These are phyloP conservation scores for Jacaranda mimosifolia DNA, from an alignment of 257 asterid species.

Conservation along the genomic window DNA sequence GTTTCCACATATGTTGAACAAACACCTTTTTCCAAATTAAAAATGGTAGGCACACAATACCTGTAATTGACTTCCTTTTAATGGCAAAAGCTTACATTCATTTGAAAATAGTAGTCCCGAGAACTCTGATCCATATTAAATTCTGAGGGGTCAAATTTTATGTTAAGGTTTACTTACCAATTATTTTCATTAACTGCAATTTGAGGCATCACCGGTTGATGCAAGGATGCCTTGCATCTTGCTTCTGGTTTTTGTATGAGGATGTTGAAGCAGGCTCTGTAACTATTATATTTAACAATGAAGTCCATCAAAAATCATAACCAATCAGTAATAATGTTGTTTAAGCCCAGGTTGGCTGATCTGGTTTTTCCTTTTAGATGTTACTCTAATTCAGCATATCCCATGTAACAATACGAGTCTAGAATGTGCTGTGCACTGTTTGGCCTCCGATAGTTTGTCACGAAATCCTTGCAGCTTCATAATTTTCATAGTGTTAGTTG, in stretches of 20 bases:
- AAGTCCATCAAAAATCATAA: background rate
- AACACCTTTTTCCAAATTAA: background rate
- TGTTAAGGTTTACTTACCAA: constrained; percentile 3
- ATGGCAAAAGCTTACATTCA: constrained; percentile 1
- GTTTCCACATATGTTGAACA: background rate
- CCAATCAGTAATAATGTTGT: background rate
- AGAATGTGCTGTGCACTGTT: constrained; percentile 8
- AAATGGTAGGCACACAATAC: constrained; percentile 1
- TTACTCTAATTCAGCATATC: constrained; percentile 1
- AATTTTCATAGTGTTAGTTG: constrained; percentile 11
- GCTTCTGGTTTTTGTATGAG: constrained; percentile 10
- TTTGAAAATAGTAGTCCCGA: background rate
- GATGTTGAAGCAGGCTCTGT: constrained; percentile 16
- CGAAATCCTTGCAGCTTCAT: constrained; percentile 6
- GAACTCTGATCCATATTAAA: background rate
- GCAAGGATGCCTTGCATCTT: constrained; percentile 15
- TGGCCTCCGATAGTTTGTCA: constrained; percentile 30
- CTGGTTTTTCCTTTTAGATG: background rate
- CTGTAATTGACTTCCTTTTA: constrained; percentile 7
- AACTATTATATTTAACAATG: background rate
- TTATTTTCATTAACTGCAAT: constrained; percentile 2
- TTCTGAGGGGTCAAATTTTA: constrained; percentile 7
- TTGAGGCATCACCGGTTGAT: background rate
- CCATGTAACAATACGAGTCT: constrained; percentile 13
- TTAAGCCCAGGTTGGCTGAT: background rate